Percentiles rank a stretch among this genome's conserved stretches.
Evolutionary conservation across 345 rosid species (phyloP).

Genomic region (Hibiscus tridactylites): DNA sequence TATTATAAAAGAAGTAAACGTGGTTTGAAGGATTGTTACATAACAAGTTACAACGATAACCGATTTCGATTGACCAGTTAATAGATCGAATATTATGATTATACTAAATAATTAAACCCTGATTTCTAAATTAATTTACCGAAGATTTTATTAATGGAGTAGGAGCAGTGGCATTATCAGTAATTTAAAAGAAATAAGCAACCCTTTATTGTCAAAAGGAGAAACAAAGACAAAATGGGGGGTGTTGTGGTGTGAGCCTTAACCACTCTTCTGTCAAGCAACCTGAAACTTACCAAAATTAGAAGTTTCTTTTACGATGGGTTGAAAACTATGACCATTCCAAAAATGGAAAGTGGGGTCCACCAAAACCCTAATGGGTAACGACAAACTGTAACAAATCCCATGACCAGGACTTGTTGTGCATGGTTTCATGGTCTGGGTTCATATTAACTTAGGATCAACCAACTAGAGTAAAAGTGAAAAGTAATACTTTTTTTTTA

Average conservation of each 20-base stretch:
- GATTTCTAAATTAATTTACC: background rate
- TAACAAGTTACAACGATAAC: no score
- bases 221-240: conserved; percentile 9
- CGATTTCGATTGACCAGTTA: no score
- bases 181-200: background rate
- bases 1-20: no score
- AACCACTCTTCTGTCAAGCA: conserved; percentile 15
- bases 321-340: conserved; percentile 1
- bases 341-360: background rate
- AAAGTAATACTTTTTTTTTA: background rate
- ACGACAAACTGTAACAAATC: conserved; percentile 33
- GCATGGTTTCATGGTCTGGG: background rate
- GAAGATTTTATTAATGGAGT: background rate
- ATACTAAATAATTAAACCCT: background rate
- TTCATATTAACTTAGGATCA: no score
- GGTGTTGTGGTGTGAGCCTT: conserved; percentile 9
- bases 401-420: background rate
- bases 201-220: background rate
- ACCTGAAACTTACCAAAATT: conserved; percentile 10
- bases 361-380: conserved; percentile 14
- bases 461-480: background rate
- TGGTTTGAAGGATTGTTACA: no score
- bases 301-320: background rate
- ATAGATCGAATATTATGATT: no score
- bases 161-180: conserved; percentile 2